phyloP scores from a whole-genome alignment of 306 rosid genomes.

The Prunus mongolica region DNA sequence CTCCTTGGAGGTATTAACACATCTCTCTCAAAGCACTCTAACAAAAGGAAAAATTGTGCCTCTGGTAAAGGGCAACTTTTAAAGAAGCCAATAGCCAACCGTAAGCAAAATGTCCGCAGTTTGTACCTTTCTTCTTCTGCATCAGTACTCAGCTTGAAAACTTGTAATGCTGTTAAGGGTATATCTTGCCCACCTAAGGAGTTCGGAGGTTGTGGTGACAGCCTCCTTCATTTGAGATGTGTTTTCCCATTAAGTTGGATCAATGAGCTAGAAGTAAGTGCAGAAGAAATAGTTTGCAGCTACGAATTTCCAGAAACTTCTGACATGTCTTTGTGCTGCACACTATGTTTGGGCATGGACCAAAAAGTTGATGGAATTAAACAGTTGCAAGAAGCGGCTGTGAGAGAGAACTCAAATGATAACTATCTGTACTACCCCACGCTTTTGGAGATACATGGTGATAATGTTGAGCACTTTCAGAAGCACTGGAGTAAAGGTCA shows the following conservation, averaged over 20 bases:
- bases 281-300: conserved; percentile 98
- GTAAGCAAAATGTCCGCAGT: conserved; percentile 22
- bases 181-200: conserved; percentile 61
- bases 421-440: conserved; percentile 71
- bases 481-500: conserved; percentile 96
- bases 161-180: conserved; percentile 34
- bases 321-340: conserved; percentile 64
- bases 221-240: conserved; percentile 76
- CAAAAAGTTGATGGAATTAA: conserved; percentile 37
- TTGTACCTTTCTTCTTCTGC: conserved; percentile 30
- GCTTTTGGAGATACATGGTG: conserved; percentile 41
- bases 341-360: conserved; percentile 58
- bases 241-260: conserved; percentile 66
- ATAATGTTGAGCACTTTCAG: conserved; percentile 88
- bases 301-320: conserved; percentile 88
- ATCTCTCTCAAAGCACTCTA: conserved; percentile 28
- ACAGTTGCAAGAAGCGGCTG: conserved; percentile 63
- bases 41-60: conserved; percentile 31
- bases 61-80: conserved; percentile 32
- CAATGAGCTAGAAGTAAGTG: conserved; percentile 77
- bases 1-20: conserved; percentile 33
- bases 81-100: conserved; percentile 37
- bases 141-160: conserved; percentile 36
- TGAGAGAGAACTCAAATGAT: conserved; percentile 69
- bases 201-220: conserved; percentile 68